Percentiles rank a stretch among this genome's conserved stretches.
Conservation (phyloP, 1,284 basidiomycete species). For the Ceratobasidium papillatum region DNA sequence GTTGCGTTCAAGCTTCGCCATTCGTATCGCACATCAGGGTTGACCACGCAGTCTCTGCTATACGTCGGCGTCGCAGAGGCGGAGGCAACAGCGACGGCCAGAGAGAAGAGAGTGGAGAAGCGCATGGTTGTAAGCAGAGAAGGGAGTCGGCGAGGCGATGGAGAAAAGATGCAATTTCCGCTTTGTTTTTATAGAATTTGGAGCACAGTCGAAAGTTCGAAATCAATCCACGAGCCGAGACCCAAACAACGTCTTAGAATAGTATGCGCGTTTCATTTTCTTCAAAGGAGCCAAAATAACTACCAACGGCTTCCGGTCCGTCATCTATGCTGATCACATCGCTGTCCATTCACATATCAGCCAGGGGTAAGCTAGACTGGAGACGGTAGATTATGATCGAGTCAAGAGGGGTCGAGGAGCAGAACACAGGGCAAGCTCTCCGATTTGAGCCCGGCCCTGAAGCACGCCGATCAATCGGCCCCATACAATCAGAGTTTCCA, state of each 20-base stretch:
- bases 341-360: too few relatives aligned
- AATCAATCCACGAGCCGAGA: too few relatives aligned
- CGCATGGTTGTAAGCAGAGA: neutral
- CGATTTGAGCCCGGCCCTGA: neutral
- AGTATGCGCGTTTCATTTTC: too few relatives aligned
- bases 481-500: neutral
- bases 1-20: slow-evolving; percentile 4
- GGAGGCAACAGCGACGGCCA: neutral
- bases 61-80: neutral
- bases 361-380: too few relatives aligned
- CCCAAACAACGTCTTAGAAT: too few relatives aligned
- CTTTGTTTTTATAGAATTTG: neutral
- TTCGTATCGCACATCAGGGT: slow-evolving; percentile 11
- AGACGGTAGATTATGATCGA: too few relatives aligned
- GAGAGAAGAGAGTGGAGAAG: neutral
- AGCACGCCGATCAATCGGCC: neutral
- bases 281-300: too few relatives aligned
- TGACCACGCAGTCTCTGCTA: neutral
- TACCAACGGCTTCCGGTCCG: too few relatives aligned
- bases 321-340: too few relatives aligned
- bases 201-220: too few relatives aligned
- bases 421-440: neutral
- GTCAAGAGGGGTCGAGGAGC: too few relatives aligned
- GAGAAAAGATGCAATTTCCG: neutral
- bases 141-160: neutral